Conservation (phyloP, 345 rosid genomes). For the Eucalyptus cloeziana region DNA sequence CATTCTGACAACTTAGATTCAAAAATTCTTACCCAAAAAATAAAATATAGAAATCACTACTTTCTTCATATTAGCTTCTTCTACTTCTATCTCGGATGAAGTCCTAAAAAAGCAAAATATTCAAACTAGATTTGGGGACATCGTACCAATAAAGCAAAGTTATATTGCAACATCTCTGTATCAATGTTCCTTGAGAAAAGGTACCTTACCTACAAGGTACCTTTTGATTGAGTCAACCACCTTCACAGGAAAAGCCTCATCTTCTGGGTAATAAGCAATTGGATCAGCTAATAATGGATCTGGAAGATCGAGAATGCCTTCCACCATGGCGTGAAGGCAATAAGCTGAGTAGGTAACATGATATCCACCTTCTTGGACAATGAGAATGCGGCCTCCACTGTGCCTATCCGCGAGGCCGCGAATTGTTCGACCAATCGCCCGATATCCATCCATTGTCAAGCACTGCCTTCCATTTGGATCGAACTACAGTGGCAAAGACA, state of each 20-base stretch:
- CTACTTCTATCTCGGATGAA: neutral
- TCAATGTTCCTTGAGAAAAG: slow-evolving; percentile 35
- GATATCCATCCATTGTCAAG: slow-evolving; percentile 78
- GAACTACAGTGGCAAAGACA: slow-evolving; percentile 28
- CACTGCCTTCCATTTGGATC: slow-evolving; percentile 93
- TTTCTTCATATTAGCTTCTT: neutral
- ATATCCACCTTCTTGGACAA: slow-evolving; percentile 94
- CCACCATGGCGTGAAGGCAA: slow-evolving; percentile 80
- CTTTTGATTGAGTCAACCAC: slow-evolving; percentile 40
- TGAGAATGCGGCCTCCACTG: slow-evolving; percentile 49
- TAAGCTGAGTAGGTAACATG: slow-evolving; percentile 83
- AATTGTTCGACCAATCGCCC: slow-evolving; percentile 44
- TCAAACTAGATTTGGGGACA: neutral
- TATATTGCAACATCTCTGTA: neutral
- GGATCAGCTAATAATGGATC: slow-evolving; percentile 43
- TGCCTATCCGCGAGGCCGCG: slow-evolving; percentile 32
- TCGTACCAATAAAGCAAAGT: neutral
- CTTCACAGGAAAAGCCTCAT: slow-evolving; percentile 39
- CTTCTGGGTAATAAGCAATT: slow-evolving; percentile 66
- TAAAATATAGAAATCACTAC: neutral
- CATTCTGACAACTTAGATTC: neutral
- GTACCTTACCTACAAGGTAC: slow-evolving; percentile 24
- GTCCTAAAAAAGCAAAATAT: neutral
- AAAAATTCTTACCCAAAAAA: neutral
- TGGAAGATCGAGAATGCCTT: slow-evolving; percentile 66